Base-by-base conservation (phyloP, 2,329 filamentous ascomycete genomes). In the Cryphonectria radicalis region DNA sequence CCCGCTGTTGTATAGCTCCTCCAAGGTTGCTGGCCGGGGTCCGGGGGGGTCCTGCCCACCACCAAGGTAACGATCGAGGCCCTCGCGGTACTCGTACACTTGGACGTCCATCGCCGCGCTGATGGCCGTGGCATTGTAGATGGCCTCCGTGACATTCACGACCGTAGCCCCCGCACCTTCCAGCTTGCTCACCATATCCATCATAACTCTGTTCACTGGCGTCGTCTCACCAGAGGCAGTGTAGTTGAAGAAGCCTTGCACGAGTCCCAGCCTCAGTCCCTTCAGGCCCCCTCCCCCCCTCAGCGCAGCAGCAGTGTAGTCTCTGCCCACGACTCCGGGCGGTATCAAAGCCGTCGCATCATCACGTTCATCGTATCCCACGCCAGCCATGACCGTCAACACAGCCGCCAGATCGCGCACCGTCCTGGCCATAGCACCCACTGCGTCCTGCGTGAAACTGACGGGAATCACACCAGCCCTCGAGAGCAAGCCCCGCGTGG, bases 231-330 rank as follows among this genome's bases (percentile, higher is more conserved):
- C 73, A 4, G 81, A 83, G 0, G 74, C 71, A 0, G 85, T 87
- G 59, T 83, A 82, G 72, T 90, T 87, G 80, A 89, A 88, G 77
- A 91, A 90, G 4, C 86, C 86, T 70, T 88, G 43, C n/a, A 82
- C 40, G 2, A 81, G 60, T 0, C 81, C 81, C 22, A 82, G 55
- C 7, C 80, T 76, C 70, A 80, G 67, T 0, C 78, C 80, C 32
- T 73, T 64, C 10, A 82, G 70, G 11, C 71, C 72, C 1, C 76
- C 75, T 0, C 70, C 72, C 37, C 74, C 72, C 42, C 74, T 63
- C 1, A 89, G 74, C 1, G 88, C 74, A 1, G 78, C 78, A 11
- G 78, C 76, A 1, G 81, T 79, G 75, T 89, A 90, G 75, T 90
- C 84, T 13, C 79, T 79, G 1, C 80, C 80, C 14, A 78, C 75